phyloP scores from a whole-genome alignment of 176 grass and related monocot species.

The Cymbopogon citratus region DNA sequence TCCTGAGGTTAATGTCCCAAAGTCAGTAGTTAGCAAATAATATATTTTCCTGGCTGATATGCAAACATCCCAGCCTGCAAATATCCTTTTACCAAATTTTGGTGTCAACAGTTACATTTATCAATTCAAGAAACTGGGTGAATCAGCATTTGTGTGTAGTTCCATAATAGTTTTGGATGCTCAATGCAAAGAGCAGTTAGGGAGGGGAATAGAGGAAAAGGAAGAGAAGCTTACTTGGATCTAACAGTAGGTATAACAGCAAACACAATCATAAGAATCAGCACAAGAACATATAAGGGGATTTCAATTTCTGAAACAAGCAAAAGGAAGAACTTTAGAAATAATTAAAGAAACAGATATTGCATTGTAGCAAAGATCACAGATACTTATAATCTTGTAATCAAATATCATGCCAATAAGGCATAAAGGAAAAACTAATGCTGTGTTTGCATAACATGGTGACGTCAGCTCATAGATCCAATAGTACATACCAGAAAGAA shows the following conservation, averaged over 20 bases:
- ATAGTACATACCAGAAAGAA: constrained; percentile 63
- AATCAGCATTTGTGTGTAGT: constrained; percentile 11
- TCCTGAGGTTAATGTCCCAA: no score
- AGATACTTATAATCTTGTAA: background rate
- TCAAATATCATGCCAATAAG: background rate
- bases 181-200: constrained; percentile 10
- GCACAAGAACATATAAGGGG: constrained; percentile 68
- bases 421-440: background rate
- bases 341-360: background rate
- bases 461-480: background rate
- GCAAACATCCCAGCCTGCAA: no score
- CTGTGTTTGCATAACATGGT: background rate
- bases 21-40: no score
- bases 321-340: constrained; percentile 26
- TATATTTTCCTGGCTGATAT: no score
- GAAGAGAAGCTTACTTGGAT: constrained; percentile 71
- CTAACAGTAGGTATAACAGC: constrained; percentile 78
- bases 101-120: background rate
- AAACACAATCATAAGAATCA: constrained; percentile 68
- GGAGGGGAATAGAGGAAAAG: background rate
- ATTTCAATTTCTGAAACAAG: constrained; percentile 81
- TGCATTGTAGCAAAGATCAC: background rate
- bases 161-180: constrained; percentile 8
- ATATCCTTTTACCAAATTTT: no score
- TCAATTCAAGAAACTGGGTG: constrained; percentile 2